Percentiles rank a stretch among this genome's conserved stretches.
phyloP scores from a whole-genome alignment of 495 filamentous ascomycete genomes.

The Xylaria curta region DNA sequence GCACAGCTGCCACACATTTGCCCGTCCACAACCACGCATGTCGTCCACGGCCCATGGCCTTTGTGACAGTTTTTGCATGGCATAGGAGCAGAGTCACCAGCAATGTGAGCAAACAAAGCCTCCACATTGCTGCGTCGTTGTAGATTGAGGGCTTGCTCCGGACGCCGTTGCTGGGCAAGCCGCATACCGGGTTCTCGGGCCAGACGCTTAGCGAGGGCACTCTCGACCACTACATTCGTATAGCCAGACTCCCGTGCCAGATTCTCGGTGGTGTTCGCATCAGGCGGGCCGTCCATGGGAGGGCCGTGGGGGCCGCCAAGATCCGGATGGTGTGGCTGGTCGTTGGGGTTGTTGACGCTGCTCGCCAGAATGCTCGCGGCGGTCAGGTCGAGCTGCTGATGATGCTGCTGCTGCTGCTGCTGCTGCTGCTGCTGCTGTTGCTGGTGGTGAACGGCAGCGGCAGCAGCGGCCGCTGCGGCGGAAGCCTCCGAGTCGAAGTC shows the following conservation, averaged over 20 bases:
- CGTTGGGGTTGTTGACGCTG: conserved; percentile 35
- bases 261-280: conserved; percentile 47
- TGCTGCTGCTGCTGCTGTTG: conserved; percentile 35
- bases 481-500: conserved; percentile 45
- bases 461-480: conserved; percentile 43
- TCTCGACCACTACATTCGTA: conserved; percentile 49
- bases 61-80: conserved; percentile 61
- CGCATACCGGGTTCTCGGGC: conserved; percentile 52
- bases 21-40: conserved; percentile 54
- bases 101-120: conserved; percentile 57
- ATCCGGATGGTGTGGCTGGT: conserved; percentile 27
- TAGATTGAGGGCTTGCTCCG: conserved; percentile 53
- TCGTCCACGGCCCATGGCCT: conserved; percentile 57
- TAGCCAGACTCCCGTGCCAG: conserved; percentile 52
- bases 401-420: conserved; percentile 32
- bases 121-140: conserved; percentile 57
- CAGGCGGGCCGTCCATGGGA: conserved; percentile 34
- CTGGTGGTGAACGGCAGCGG: conserved; percentile 41
- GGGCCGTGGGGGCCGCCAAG: conserved; percentile 32
- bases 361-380: conserved; percentile 41
- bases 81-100: conserved; percentile 48
- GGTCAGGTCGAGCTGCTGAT: conserved; percentile 38
- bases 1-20: conserved; percentile 61
- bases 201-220: conserved; percentile 54
- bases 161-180: conserved; percentile 51